These are phyloP conservation scores for Sarcomyxa edulis DNA, from an alignment of 768 basidiomycete genomes.

Conservation along the genomic window DNA sequence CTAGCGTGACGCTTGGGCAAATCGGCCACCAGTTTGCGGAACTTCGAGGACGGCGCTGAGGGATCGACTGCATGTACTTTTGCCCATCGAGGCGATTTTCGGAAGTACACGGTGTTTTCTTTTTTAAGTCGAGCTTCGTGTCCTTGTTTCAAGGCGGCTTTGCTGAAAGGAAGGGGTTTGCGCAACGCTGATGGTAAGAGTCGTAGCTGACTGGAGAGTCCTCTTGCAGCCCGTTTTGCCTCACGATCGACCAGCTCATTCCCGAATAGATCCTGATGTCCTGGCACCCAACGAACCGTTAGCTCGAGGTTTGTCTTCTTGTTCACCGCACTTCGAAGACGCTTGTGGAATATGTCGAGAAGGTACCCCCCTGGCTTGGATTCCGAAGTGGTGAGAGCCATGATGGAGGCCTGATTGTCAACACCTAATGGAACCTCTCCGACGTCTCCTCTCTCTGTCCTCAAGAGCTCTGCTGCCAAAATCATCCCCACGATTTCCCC, in stretches of 20 bases:
- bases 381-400: conserved; percentile 15
- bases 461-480: conserved; percentile 10
- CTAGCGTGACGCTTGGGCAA: conserved; percentile 6
- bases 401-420: conserved; percentile 10
- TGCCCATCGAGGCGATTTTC: not conserved
- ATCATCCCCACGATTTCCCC: conserved; percentile 11
- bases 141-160: conserved; percentile 9
- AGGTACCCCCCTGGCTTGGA: conserved; percentile 16
- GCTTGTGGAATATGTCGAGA: conserved; percentile 11
- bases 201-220: not conserved
- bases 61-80: not conserved
- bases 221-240: conserved; percentile 16
- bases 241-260: conserved; percentile 16
- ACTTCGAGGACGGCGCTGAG: not conserved
- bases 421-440: conserved; percentile 2
- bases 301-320: conserved; percentile 1
- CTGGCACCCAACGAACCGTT: conserved; percentile 18
- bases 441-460: not conserved
- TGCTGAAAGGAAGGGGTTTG: conserved; percentile 11
- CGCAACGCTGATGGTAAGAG: not conserved
- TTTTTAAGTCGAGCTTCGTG: conserved; percentile 11
- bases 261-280: conserved; percentile 14
- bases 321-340: not conserved
- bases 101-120: conserved; percentile 4
- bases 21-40: conserved; percentile 4